Percentiles rank a stretch among this genome's conserved stretches.
Evolutionary conservation across 2,329 filamentous ascomycete species (phyloP).

Genomic region (Hypoxylon sp.): DNA sequence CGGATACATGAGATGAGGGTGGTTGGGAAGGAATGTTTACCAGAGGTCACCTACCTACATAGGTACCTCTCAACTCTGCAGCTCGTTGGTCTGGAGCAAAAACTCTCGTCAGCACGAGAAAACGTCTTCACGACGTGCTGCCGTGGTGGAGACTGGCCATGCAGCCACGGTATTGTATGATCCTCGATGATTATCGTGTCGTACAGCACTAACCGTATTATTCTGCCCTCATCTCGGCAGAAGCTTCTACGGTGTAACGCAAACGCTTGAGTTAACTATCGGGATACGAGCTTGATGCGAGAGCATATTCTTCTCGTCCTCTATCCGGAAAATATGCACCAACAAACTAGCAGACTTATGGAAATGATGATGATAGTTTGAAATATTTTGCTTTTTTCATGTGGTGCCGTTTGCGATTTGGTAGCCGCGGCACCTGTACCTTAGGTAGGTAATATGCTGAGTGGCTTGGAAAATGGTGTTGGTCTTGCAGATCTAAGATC

Average conservation of each 20-base stretch:
- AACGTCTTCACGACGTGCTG: background rate
- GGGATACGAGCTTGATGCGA: conserved; percentile 13
- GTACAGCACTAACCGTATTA: background rate
- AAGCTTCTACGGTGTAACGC: background rate
- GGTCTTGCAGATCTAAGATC: background rate
- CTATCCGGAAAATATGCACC: background rate
- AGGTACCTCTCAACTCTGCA: background rate
- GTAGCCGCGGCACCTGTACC: background rate
- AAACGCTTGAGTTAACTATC: conserved; percentile 1
- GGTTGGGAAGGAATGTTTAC: background rate
- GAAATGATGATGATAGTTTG: background rate
- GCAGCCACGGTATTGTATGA: background rate
- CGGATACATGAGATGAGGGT: background rate
- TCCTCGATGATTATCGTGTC: conserved; percentile 7
- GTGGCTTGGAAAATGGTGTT: conserved; percentile 18
- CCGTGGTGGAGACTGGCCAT: background rate
- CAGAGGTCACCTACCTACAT: too few relatives aligned
- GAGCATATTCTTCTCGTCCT: background rate
- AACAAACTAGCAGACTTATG: background rate
- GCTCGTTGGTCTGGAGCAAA: background rate
- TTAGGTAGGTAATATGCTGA: too few relatives aligned
- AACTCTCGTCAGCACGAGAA: background rate
- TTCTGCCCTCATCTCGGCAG: background rate
- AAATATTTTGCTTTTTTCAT: conserved; percentile 15
- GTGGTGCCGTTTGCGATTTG: conserved; percentile 9